A percentile compares a stretch with the other conserved stretches of the same genome.
Conservation (phyloP, 2,329 filamentous ascomycete species). For the Penicillium sp. region DNA sequence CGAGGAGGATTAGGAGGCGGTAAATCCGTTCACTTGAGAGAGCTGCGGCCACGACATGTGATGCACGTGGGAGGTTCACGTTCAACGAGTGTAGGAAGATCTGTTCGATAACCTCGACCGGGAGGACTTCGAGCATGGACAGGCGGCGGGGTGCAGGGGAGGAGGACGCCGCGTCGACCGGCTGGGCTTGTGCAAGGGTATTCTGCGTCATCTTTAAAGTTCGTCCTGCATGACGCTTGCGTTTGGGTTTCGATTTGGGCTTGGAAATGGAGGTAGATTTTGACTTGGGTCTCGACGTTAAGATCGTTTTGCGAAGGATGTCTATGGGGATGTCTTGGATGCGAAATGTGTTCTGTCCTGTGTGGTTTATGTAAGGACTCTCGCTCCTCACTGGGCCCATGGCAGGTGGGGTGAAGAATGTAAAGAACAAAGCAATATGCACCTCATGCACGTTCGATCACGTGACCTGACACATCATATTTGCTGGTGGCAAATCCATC, state of each 20-base stretch:
- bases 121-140: constrained; percentile 45
- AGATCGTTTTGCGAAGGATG: not conserved
- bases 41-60: constrained; percentile 39
- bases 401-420: not conserved
- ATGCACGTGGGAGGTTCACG: constrained; percentile 45
- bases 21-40: constrained; percentile 46
- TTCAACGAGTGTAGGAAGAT: constrained; percentile 54
- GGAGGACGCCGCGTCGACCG: not conserved
- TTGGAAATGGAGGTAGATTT: not conserved
- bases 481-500: no score
- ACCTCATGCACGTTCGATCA: not conserved
- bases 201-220: not conserved
- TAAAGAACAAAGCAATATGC: no score
- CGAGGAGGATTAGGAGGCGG: constrained; percentile 39
- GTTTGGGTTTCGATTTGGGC: not conserved
- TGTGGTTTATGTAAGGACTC: no score
- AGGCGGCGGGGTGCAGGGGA: not conserved
- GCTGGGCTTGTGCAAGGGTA: not conserved
- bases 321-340: not conserved
- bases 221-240: not conserved
- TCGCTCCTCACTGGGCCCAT: not conserved
- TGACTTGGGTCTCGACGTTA: not conserved
- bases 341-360: not conserved
- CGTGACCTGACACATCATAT: no score
- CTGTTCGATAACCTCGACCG: constrained; percentile 53